Evolutionary conservation across 2,329 filamentous ascomycete genomes (phyloP), one percentile per base, ranked within the genome.

Genomic region (Aspergillus pseudoviridinutans): DNA sequence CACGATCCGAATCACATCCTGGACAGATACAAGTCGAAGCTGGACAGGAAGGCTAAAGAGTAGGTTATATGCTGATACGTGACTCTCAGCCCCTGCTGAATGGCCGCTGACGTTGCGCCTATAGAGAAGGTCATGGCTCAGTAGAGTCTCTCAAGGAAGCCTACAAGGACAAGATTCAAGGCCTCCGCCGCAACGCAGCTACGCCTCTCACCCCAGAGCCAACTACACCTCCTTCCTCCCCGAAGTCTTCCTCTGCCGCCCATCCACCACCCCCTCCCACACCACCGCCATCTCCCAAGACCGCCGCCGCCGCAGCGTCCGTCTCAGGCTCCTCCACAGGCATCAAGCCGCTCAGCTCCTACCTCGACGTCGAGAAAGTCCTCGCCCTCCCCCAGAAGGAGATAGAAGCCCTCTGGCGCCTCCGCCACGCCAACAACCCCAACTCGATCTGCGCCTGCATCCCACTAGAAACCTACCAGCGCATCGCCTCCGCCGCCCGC

Each of bases 21-120:
- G 62, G 91, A 96, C 63, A 95, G 90, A 75, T 99, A 99, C 79
- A 85, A 85, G 66, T 84, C 88, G 57, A 96, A 96, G 79, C 87
- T 99, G 61, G 84, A 89, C 64, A 79, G 83, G 63, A 97, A 96
- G 76, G 93, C 91, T 10, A 85, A 86, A 71, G 78, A 88, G 76
- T 86, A 71, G 68, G 79, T 72, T 44, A 32, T 14, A 2, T 28
- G 44, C 22, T 14, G 49, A 12, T 3, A 9, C 14, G 35, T 32
- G 14, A 27, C 7, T 24, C 28, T 58, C 59, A 12, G 58, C 41
- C 20, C 28, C 29, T 25, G 14, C 9, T 46, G 35, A 17, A 17
- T 38, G 14, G 14, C 3, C 54, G 78, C 74, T 57, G 82, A 47
- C 44, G 89, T 71, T 87, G 27, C 89, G n/a, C 77, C 83, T 4